These are phyloP conservation scores for Fonsecaea monophora DNA, from an alignment of 2,329 filamentous ascomycete species.

Conservation along the genomic window DNA sequence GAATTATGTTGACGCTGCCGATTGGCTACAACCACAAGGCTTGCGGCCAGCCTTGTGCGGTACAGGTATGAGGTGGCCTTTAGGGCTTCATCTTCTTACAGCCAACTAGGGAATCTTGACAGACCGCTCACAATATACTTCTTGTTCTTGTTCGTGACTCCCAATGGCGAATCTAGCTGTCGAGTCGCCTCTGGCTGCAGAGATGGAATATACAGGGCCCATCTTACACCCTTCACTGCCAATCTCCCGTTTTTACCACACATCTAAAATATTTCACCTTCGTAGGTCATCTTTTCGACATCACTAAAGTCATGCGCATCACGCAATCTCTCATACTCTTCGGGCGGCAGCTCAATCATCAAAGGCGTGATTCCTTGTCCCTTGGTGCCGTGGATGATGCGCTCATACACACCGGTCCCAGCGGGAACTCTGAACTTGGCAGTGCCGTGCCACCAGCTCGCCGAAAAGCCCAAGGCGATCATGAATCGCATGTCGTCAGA, in stretches of 20 bases:
- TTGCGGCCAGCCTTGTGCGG: neutral
- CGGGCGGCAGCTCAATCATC: constrained; percentile 22
- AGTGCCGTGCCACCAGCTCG: constrained; percentile 33
- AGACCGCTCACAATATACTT: neutral
- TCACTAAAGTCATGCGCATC: constrained; percentile 29
- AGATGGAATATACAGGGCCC: neutral
- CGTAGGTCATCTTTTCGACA: constrained; percentile 30
- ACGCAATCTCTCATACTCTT: constrained; percentile 27
- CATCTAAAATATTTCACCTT: constrained; percentile 24
- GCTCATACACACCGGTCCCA: constrained; percentile 22
- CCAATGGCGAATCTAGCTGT: neutral
- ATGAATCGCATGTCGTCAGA: constrained; percentile 61
- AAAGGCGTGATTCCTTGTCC: constrained; percentile 22
- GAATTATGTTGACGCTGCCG: neutral
- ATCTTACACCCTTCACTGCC: neutral
- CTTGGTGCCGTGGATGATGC: constrained; percentile 26
- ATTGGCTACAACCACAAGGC: neutral
- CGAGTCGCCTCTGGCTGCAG: neutral
- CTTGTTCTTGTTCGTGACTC: neutral
- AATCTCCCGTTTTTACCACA: neutral
- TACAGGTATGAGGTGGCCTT: neutral
- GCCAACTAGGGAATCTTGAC: too few relatives aligned
- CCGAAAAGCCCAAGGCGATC: constrained; percentile 47
- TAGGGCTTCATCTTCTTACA: neutral
- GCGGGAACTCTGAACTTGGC: constrained; percentile 23